These are phyloP conservation scores for Cardiospermum halicacabum DNA, from an alignment of 345 rosid species.

Conservation along the genomic window DNA sequence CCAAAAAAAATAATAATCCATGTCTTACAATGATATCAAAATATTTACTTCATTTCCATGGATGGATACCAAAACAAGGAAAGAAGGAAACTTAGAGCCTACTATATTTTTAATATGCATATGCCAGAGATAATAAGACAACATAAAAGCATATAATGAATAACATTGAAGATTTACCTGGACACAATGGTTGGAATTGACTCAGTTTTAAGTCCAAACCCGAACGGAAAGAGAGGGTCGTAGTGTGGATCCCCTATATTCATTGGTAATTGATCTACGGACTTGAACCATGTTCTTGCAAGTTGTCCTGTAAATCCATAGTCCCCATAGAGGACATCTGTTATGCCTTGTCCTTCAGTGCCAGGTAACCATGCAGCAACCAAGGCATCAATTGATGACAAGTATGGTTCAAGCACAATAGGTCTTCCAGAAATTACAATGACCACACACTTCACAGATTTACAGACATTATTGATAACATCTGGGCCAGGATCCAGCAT, in stretches of 20 bases:
- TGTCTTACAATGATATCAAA: background rate
- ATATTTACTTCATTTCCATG: background rate
- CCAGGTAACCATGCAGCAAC: conserved; percentile 97
- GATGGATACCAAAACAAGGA: background rate
- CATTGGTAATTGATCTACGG: conserved; percentile 91
- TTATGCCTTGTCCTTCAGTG: conserved; percentile 88
- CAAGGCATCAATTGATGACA: conserved; percentile 58
- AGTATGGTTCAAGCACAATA: conserved; percentile 67
- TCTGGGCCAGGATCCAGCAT: conserved; percentile 67
- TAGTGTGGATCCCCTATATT: conserved; percentile 68
- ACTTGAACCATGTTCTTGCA: conserved; percentile 83
- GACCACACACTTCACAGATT: conserved; percentile 65
- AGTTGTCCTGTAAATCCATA: conserved; percentile 84
- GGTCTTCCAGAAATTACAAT: conserved; percentile 85
- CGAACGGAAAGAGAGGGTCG: conserved; percentile 81
- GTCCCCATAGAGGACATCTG: conserved; percentile 83
- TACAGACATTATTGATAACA: conserved; percentile 58
- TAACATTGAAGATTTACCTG: conserved; percentile 33
- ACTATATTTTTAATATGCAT: background rate
- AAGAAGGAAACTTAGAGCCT: background rate
- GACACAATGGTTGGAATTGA: conserved; percentile 50
- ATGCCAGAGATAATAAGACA: background rate
- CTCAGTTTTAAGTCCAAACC: conserved; percentile 74
- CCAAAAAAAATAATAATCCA: background rate
- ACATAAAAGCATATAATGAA: background rate